Evolutionary conservation across 306 rosid species (phyloP), one percentile per base, ranked within the genome.

Genomic region (Glycine tomentella): DNA sequence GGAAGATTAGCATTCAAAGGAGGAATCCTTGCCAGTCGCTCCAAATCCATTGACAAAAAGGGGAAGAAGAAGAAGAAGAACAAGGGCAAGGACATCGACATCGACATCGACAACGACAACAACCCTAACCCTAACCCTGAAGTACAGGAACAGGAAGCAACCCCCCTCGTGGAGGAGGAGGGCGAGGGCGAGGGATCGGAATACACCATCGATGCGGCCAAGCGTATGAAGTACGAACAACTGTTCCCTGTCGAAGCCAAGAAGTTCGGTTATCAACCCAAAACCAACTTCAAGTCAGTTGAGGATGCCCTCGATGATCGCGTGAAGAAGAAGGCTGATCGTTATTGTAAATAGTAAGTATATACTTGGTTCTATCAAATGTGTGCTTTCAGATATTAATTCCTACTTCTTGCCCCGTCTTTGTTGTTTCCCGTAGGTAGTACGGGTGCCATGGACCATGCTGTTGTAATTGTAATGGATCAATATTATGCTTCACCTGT

Each of bases 291-390:
- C 74, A 92, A 87, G 70, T 83, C 97, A 44, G 83, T 94, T 20
- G 98, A 94, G 89, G 95, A 89, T 0, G 90, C 91, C 78, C 97
- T 94, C 4, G 95, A 94, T 40, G 94, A 94, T 68, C 98, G 98
- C 12, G 97, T 91, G 46, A 95, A 95, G 90, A 95, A 95, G 96
- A 95, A 95, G 80, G 99, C 99, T 40, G 99, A 95, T 87, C 98
- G 99, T 69, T 95, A 95, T 83, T 95, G 99, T 83, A 95, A 95
- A 33, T 63, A 25, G 31, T 25, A 25, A 25, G 31, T 25, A 1
- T 25, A 25, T 25, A 25, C 31, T 25, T 25, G 31, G 31, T 25
- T 25, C 40, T 36, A 36, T 4, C 40, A 36, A 36, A 36, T 36
- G 40, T 36, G 40, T 4, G 40, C 40, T 36, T 36, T 36, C 5